Evolutionary conservation across 108 stramenopile species (phyloP).

Genomic region (Aurantiochytrium sp.): DNA sequence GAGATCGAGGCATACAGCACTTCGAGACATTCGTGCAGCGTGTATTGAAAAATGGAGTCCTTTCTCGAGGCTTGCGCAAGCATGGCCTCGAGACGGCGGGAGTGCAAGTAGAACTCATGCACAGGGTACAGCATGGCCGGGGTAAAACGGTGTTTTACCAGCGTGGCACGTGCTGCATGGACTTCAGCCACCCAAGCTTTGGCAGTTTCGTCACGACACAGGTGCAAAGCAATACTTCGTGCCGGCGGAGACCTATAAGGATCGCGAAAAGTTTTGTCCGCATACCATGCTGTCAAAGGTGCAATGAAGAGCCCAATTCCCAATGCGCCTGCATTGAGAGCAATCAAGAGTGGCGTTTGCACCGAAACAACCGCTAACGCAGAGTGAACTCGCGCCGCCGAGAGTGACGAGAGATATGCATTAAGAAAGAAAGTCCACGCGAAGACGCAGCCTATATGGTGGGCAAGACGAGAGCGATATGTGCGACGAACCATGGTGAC

Average conservation of each 20-base stretch:
- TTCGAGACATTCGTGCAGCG: not conserved
- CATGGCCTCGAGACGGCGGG: not conserved
- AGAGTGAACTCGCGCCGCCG: not conserved
- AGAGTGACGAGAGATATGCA: not conserved
- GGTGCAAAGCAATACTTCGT: not conserved
- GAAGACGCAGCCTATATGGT: not conserved
- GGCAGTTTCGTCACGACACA: not conserved
- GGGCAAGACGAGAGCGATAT: not conserved
- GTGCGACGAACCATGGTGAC: not conserved
- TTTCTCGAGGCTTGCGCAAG: not conserved
- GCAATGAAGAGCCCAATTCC: not conserved
- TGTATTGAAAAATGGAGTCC: not conserved
- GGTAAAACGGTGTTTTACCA: not conserved
- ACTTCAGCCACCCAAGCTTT: not conserved
- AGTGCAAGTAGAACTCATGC: not conserved
- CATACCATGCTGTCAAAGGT: not conserved
- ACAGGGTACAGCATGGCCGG: not conserved
- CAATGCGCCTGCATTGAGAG: not conserved
- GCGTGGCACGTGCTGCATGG: not conserved
- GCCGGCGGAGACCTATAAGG: not conserved
- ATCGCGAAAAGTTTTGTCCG: not conserved
- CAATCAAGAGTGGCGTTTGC: not conserved
- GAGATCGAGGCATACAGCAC: not conserved
- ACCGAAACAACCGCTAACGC: not conserved
- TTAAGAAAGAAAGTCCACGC: not conserved